A percentile compares a stretch with the other conserved stretches of the same genome.
Conservation (phyloP, 1,139 yeast genomes). For the Debaryomyces sp. region DNA sequence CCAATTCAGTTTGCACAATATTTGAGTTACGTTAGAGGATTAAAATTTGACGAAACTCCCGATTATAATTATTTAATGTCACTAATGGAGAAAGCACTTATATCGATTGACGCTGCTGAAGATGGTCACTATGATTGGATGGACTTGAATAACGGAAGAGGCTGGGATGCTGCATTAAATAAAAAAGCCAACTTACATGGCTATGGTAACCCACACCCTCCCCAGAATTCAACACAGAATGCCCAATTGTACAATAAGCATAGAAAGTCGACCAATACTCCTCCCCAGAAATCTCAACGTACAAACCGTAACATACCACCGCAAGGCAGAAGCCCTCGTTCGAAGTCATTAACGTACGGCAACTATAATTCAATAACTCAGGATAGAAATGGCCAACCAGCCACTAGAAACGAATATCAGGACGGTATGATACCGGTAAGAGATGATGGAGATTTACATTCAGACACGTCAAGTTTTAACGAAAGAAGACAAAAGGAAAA, state of each 20-base stretch:
- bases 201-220: constrained; percentile 73
- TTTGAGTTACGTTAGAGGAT: constrained; percentile 67
- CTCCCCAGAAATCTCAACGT: constrained; percentile 10
- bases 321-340: constrained; percentile 7
- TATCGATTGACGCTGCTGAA: constrained; percentile 37
- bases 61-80: constrained; percentile 58
- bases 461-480: constrained; percentile 40
- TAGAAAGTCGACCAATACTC: constrained; percentile 12
- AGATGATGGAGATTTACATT: constrained; percentile 44
- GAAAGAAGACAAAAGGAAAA: constrained; percentile 26
- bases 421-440: constrained; percentile 37
- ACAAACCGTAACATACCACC: constrained; percentile 9
- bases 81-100: constrained; percentile 47
- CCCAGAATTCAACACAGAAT: constrained; percentile 25
- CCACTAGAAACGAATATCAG: constrained; percentile 6
- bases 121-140: constrained; percentile 85
- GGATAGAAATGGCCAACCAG: constrained; percentile 21
- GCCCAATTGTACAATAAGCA: constrained; percentile 8
- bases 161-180: constrained; percentile 80
- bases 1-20: constrained; percentile 82
- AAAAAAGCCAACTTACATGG: constrained; percentile 83
- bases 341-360: constrained; percentile 20
- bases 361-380: constrained; percentile 34
- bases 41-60: constrained; percentile 77
- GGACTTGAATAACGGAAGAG: constrained; percentile 78